A percentile compares a stretch with the other conserved stretches of the same genome.
Evolutionary conservation across 345 rosid species (phyloP).

Genomic region (Carallia brachiata): DNA sequence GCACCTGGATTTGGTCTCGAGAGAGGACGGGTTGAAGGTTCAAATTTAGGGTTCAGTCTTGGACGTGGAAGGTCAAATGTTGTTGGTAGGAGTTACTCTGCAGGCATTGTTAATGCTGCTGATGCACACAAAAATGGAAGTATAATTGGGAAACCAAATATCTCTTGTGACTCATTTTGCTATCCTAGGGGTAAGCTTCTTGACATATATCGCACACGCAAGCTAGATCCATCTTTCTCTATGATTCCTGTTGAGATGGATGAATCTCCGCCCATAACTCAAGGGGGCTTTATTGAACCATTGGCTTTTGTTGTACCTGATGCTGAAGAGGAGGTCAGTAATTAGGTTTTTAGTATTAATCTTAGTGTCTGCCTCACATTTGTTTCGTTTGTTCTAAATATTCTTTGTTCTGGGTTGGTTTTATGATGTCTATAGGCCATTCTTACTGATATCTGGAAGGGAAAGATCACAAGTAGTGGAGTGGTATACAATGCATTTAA

Average conservation of each 20-base stretch:
- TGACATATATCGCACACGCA: slow-evolving; percentile 56
- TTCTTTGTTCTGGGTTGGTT: slow-evolving; percentile 3
- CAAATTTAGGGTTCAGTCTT: slow-evolving; percentile 58
- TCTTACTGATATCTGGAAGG: slow-evolving; percentile 65
- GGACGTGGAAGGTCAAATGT: slow-evolving; percentile 73
- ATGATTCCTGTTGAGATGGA: slow-evolving; percentile 55
- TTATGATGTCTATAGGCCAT: slow-evolving; percentile 39
- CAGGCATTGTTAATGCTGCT: slow-evolving; percentile 23
- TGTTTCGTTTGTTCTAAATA: slow-evolving; percentile 10
- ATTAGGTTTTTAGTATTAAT: neutral
- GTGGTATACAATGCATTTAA: slow-evolving; percentile 40
- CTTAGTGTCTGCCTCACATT: neutral
- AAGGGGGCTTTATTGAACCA: slow-evolving; percentile 43
- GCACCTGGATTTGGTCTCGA: slow-evolving; percentile 87
- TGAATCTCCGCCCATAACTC: slow-evolving; percentile 43
- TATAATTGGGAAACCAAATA: slow-evolving; percentile 41
- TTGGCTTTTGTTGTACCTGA: slow-evolving; percentile 74
- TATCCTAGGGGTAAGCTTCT: slow-evolving; percentile 86
- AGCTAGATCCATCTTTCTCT: slow-evolving; percentile 35
- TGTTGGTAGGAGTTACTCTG: slow-evolving; percentile 37
- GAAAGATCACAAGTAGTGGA: slow-evolving; percentile 59
- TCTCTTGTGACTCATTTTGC: slow-evolving; percentile 32
- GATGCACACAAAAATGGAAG: slow-evolving; percentile 34
- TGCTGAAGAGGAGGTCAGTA: slow-evolving; percentile 69
- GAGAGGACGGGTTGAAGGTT: slow-evolving; percentile 59